Evolutionary conservation across 495 filamentous ascomycete genomes (phyloP).

Genomic region (Viridothelium virens): DNA sequence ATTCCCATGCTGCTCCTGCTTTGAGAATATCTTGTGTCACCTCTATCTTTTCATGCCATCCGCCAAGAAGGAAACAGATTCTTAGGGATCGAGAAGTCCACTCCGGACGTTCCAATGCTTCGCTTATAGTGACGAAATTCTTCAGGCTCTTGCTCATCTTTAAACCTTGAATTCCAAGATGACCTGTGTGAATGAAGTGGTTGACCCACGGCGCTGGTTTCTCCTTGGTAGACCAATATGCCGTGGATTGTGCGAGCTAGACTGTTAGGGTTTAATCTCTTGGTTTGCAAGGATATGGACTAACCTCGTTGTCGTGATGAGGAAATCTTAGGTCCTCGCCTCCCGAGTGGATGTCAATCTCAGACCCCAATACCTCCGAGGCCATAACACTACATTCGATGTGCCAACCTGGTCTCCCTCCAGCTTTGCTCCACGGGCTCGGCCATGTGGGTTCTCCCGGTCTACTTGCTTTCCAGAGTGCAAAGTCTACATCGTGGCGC

Average conservation of each 20-base stretch:
- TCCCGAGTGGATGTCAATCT: conserved; percentile 89
- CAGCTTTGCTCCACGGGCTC: conserved; percentile 64
- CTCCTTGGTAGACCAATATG: conserved; percentile 52
- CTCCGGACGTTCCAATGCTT: conserved; percentile 63
- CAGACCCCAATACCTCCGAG: conserved; percentile 67
- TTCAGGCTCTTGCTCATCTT: conserved; percentile 97
- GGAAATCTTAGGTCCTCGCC: conserved; percentile 91
- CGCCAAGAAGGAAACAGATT: conserved; percentile 79
- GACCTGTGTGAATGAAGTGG: conserved; percentile 95
- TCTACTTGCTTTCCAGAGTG: conserved; percentile 89
- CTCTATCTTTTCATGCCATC: conserved; percentile 87
- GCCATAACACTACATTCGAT: conserved; percentile 99
- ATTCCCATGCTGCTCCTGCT: conserved; percentile 69
- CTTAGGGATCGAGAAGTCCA: conserved; percentile 77
- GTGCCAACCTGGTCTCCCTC: conserved; percentile 87
- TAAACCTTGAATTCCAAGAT: conserved; percentile 77
- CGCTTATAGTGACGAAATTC: conserved; percentile 93
- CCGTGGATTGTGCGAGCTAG: conserved; percentile 70
- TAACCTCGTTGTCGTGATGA: conserved; percentile 83
- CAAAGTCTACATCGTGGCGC: conserved; percentile 72
- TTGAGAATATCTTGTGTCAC: conserved; percentile 75
- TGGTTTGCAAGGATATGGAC: too few species aligned
- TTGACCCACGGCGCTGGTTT: conserved; percentile 66
- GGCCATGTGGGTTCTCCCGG: conserved; percentile 87
- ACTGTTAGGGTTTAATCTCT: too few species aligned